Evolutionary conservation across 2,329 filamentous ascomycete genomes (phyloP), one percentile per base, ranked within the genome.

Genomic region (Phaeosphaeria sp.): DNA sequence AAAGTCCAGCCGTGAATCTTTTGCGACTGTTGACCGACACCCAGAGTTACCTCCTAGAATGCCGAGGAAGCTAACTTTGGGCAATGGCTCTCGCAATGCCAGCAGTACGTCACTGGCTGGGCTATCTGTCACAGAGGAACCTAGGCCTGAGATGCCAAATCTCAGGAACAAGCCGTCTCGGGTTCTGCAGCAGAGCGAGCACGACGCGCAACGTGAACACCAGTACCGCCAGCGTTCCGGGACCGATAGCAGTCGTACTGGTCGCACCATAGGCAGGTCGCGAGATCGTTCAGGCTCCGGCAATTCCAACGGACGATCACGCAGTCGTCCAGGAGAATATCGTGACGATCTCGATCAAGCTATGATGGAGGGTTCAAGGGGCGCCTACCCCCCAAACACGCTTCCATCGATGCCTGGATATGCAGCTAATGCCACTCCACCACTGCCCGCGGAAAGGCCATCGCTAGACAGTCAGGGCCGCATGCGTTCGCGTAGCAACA

Each of bases 1-100:
- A 21, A 91, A 90, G 76, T 84, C 87, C 3, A 93, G 90, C 71
- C 82, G 84, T 20, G 87, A 89, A 15, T 90, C 89, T 2, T 78
- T 92, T 24, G 80, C 83, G 24, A 84, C 81, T 48, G 80, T 79
- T 44, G 68, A 72, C 17, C 59, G 50, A 33, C 59, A 63, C n/a
- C 74, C 78, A 18, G 82, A 85, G 11, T 73, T 74, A 24, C 74
- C 80, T 22, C 57, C 82, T 2, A 91, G 88, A 69, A 79, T 84
- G 0, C 83, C 85, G 73, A 90, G 87, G 74, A 84, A 88, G 72
- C 81, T 89, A 11, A 87, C 87, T 2, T 74, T 89, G 15, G 82
- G 83, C 8, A 73, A 77, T n/a, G 64, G 57, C 13, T 73, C 72
- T 7, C 69, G 69, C 2, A 80, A 77, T 63, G 74, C 66, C 30